Evolutionary conservation across 2,329 filamentous ascomycete genomes (phyloP).

Genomic region (Calonectria multiphialidica): DNA sequence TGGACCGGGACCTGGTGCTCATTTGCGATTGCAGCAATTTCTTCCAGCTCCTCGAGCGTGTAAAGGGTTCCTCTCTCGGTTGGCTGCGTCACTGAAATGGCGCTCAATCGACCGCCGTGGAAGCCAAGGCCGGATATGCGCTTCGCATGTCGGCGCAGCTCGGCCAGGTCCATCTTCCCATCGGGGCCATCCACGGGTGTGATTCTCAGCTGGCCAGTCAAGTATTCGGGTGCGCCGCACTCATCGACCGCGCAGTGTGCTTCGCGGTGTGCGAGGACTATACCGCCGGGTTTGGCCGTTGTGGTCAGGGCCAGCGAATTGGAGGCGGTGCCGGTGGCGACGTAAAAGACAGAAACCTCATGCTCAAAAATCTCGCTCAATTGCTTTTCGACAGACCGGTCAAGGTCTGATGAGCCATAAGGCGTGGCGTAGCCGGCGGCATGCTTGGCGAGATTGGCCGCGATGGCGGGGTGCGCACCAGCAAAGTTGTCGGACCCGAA

Average conservation of each 20-base stretch:
- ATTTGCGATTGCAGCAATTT: not conserved
- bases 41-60: slow-evolving; percentile 1
- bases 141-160: slow-evolving; percentile 1
- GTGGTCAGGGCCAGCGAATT: slow-evolving; percentile 6
- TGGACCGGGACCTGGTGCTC: slow-evolving; percentile 4
- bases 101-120: not conserved
- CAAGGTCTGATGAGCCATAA: not conserved
- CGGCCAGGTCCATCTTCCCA: slow-evolving; percentile 3
- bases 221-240: slow-evolving; percentile 14
- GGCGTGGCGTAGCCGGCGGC: not conserved
- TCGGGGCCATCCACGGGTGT: not conserved
- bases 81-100: slow-evolving; percentile 9
- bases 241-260: not conserved
- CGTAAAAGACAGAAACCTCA: slow-evolving; percentile 6
- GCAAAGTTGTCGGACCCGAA: slow-evolving; percentile 13
- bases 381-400: not conserved
- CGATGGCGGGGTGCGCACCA: slow-evolving; percentile 5
- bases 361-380: slow-evolving; percentile 8
- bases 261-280: slow-evolving; percentile 4
- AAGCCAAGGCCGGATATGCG: not conserved
- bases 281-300: slow-evolving; percentile 2
- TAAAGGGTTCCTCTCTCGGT: slow-evolving; percentile 4
- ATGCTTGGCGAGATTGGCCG: slow-evolving; percentile 6
- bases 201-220: not conserved
- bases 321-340: slow-evolving; percentile 8